Evolutionary conservation across 2,329 filamentous ascomycete species (phyloP).

Genomic region (Blumeria hordei): DNA sequence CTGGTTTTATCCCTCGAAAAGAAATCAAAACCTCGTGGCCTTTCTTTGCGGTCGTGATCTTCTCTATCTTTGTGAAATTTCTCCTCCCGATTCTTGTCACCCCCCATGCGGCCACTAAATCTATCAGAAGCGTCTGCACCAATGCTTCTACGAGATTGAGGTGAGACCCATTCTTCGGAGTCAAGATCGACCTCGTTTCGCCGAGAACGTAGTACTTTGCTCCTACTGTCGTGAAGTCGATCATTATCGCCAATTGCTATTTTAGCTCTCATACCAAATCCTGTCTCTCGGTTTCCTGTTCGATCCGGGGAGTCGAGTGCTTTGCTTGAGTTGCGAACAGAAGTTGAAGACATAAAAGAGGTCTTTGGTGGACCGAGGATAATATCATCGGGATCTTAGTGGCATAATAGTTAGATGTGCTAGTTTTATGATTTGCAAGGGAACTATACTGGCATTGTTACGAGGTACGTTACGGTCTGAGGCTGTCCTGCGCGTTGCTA

Average conservation of each 20-base stretch:
- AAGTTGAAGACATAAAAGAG: constrained; percentile 55
- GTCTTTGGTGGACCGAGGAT: constrained; percentile 67
- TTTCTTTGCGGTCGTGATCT: constrained; percentile 27
- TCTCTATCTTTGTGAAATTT: constrained; percentile 25
- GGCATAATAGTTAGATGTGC: constrained; percentile 3
- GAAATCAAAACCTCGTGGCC: constrained; percentile 25
- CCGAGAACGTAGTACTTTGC: constrained; percentile 23
- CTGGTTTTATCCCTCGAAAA: constrained; percentile 26
- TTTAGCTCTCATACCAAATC: constrained; percentile 33
- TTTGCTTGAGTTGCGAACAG: constrained; percentile 20
- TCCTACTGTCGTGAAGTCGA: constrained; percentile 23
- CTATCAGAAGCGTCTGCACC: constrained; percentile 48
- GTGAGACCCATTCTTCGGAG: constrained; percentile 48
- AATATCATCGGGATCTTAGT: constrained; percentile 49
- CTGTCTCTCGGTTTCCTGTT: constrained; percentile 27
- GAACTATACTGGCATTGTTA: constrained; percentile 29
- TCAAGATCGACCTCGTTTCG: constrained; percentile 33
- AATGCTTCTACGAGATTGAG: constrained; percentile 51
- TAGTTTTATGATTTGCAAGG: neutral
- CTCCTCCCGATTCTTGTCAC: constrained; percentile 20
- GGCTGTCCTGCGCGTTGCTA: constrained; percentile 23
- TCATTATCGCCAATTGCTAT: constrained; percentile 27
- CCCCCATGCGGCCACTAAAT: constrained; percentile 41
- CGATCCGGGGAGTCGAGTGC: constrained; percentile 20
- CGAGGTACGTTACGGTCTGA: constrained; percentile 30